phyloP scores from a whole-genome alignment of 768 basidiomycete genomes.

The Cyathus striatus region DNA sequence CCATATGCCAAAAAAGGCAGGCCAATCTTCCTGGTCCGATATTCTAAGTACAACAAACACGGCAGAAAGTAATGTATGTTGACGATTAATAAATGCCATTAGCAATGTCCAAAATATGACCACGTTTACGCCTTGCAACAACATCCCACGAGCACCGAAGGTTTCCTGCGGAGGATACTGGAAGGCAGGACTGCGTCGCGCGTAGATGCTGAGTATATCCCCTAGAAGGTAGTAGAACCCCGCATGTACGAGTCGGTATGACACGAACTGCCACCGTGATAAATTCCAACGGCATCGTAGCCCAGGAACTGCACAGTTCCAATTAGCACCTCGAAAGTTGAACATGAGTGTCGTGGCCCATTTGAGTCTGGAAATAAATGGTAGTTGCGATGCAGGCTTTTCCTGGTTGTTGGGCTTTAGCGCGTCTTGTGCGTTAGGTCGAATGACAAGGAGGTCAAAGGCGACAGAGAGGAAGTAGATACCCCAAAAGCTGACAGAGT shows the following conservation, averaged over 20 bases:
- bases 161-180: neutral
- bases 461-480: constrained; percentile 1
- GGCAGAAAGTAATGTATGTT: constrained; percentile 1
- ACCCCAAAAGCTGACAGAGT: neutral
- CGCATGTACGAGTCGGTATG: neutral
- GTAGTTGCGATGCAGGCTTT: neutral
- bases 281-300: constrained; percentile 1
- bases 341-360: constrained; percentile 5
- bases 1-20: constrained; percentile 19
- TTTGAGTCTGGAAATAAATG: constrained; percentile 2
- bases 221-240: neutral
- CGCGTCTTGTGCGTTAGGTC: constrained; percentile 1
- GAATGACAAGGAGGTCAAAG: constrained; percentile 5
- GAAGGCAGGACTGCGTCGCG: neutral
- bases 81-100: neutral
- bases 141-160: constrained; percentile 1
- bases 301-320: constrained; percentile 6
- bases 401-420: constrained; percentile 3
- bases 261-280: constrained; percentile 3
- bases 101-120: constrained; percentile 2
- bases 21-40: constrained; percentile 19
- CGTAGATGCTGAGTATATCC: neutral
- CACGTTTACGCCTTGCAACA: constrained; percentile 6
- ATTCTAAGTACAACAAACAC: constrained; percentile 7
- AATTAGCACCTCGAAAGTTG: constrained; percentile 6